A percentile compares a stretch with the other conserved stretches of the same genome.
These are phyloP conservation scores for Cymodocea nodosa DNA, from an alignment of 116 monocot genomes.

Conservation along the genomic window DNA sequence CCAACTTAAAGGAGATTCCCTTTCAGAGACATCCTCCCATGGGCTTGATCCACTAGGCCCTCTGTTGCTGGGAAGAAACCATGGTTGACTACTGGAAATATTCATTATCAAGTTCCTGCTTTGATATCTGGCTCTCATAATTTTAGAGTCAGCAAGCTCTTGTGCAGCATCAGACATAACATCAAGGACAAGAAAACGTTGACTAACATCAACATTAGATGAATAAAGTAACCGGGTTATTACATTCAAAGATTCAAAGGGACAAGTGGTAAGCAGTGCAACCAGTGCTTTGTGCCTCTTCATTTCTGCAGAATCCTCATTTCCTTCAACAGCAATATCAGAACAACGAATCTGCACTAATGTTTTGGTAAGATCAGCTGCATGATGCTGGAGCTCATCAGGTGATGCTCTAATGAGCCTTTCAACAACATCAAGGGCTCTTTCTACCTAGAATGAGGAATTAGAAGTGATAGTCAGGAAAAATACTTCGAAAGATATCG, in stretches of 20 bases:
- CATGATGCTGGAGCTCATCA: constrained; percentile 70
- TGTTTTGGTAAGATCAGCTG: constrained; percentile 74
- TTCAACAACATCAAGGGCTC: constrained; percentile 74
- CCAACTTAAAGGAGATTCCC: constrained; percentile 44
- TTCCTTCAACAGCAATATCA: constrained; percentile 71
- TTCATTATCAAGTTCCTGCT: constrained; percentile 42
- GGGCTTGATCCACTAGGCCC: constrained; percentile 75
- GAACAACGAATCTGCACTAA: constrained; percentile 73
- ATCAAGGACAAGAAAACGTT: constrained; percentile 81
- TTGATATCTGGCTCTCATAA: constrained; percentile 16
- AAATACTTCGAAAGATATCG: not conserved
- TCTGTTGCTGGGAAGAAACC: constrained; percentile 63
- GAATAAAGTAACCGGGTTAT: constrained; percentile 75
- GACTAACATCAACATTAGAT: constrained; percentile 78
- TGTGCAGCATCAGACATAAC: constrained; percentile 91
- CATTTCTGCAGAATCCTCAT: constrained; percentile 82
- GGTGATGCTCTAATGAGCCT: constrained; percentile 85
- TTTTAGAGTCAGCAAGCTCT: constrained; percentile 66
- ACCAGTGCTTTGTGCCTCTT: constrained; percentile 79
- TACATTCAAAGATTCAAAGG: constrained; percentile 77
- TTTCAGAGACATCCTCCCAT: constrained; percentile 74
- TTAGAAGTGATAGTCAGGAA: not conserved
- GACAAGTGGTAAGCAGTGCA: constrained; percentile 69
- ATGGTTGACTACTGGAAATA: constrained; percentile 46
- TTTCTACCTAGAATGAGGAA: constrained; percentile 45